Conservation (phyloP, 1,284 basidiomycete species). For the Moniliella sp. region DNA sequence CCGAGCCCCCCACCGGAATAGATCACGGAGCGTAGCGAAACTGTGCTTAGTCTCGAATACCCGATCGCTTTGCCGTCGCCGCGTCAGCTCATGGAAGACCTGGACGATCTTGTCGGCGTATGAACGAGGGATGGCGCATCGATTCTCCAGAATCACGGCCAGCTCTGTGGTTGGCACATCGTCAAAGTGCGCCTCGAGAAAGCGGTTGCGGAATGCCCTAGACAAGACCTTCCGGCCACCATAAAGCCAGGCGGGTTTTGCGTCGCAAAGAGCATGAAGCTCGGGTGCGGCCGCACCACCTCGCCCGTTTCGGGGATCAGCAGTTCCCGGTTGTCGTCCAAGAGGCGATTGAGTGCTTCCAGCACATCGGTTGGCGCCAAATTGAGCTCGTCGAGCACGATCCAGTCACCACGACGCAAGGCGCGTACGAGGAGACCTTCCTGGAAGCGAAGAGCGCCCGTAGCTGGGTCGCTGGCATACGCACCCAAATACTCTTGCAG, state of each 20-base stretch:
- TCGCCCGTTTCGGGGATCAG: slow-evolving; percentile 91
- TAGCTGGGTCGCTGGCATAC: slow-evolving; percentile 73
- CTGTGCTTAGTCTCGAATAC: slow-evolving; percentile 95
- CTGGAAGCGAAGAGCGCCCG: slow-evolving; percentile 77
- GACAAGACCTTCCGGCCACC: slow-evolving; percentile 86
- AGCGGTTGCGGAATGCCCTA: slow-evolving; percentile 90
- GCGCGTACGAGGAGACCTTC: slow-evolving; percentile 78
- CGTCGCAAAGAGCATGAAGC: slow-evolving; percentile 94
- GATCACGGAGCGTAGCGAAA: slow-evolving; percentile 83
- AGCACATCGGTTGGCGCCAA: slow-evolving; percentile 91
- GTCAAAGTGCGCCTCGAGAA: slow-evolving; percentile 90
- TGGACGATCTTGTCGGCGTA: slow-evolving; percentile 73
- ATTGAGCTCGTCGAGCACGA: slow-evolving; percentile 92
- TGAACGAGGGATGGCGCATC: slow-evolving; percentile 27
- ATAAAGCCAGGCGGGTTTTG: slow-evolving; percentile 97
- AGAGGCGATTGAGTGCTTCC: slow-evolving; percentile 80
- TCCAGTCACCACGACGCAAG: slow-evolving; percentile 79
- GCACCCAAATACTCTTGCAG: slow-evolving; percentile 92
- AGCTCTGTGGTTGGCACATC: slow-evolving; percentile 85
- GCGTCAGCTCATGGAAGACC: slow-evolving; percentile 82
- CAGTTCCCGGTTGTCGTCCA: slow-evolving; percentile 92
- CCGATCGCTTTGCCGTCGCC: slow-evolving; percentile 64
- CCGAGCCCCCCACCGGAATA: slow-evolving; percentile 88
- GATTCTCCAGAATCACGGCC: slow-evolving; percentile 48
- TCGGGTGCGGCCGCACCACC: slow-evolving; percentile 71